Evolutionary conservation across 176 grass and related monocot genomes (phyloP).

Genomic region (Raddia guianensis): DNA sequence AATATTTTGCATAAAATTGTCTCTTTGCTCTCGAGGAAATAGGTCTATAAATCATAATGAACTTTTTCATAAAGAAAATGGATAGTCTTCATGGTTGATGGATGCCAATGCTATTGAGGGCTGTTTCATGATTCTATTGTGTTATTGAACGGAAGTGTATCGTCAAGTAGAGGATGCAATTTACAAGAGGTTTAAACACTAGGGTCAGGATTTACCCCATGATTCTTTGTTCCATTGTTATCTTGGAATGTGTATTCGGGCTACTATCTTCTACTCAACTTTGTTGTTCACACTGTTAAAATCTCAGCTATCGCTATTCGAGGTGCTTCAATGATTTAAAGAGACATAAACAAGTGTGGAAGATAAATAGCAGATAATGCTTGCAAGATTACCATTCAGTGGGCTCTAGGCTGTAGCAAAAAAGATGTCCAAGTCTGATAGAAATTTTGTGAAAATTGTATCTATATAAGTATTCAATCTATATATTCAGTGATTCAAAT

Average conservation of each 20-base stretch:
- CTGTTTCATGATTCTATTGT: slow-evolving; percentile 3
- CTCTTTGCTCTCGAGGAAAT: not conserved
- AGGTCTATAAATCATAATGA: not conserved
- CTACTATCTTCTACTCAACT: not conserved
- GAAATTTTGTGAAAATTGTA: not conserved
- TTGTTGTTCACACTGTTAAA: not conserved
- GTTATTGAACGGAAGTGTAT: not conserved
- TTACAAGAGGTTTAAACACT: not conserved
- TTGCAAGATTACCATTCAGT: not conserved
- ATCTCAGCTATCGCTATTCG: not conserved
- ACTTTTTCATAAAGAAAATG: not conserved
- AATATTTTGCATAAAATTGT: slow-evolving; percentile 7
- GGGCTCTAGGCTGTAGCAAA: not conserved
- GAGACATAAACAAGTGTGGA: not conserved
- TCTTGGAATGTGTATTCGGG: too few relatives aligned
- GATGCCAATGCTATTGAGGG: not conserved
- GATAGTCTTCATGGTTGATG: not conserved
- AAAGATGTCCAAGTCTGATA: not conserved
- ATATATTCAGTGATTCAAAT: not conserved
- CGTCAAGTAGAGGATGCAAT: not conserved
- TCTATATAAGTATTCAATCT: not conserved
- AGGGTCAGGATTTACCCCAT: not conserved
- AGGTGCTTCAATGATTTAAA: not conserved
- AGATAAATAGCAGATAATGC: not conserved
- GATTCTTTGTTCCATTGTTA: not conserved